Conservation (phyloP, 345 rosid species). For the Populus davidiana region DNA sequence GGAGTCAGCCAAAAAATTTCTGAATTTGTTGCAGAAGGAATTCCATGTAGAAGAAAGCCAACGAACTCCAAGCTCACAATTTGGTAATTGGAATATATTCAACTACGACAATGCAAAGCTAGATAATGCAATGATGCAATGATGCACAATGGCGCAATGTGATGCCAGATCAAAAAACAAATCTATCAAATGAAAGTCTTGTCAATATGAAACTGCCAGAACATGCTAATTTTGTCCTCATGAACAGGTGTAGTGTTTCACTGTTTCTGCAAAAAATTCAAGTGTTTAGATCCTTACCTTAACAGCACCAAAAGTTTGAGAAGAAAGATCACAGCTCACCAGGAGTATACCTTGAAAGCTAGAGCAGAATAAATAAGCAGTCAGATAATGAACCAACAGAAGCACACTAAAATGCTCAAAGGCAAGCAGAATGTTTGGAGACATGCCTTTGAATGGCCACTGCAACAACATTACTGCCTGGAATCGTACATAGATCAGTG, state of each 20-base stretch:
- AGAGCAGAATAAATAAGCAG: constrained; percentile 13
- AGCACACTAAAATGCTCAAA: background rate
- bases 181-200: too few relatives aligned
- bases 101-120: background rate
- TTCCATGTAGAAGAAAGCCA: background rate
- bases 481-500: constrained; percentile 60
- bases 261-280: background rate
- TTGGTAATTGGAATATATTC: background rate
- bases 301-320: constrained; percentile 47
- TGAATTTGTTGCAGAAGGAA: background rate
- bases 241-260: background rate
- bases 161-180: too few relatives aligned
- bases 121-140: background rate
- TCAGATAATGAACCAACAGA: constrained; percentile 15
- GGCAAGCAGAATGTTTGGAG: background rate
- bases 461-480: constrained; percentile 49
- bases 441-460: constrained; percentile 75
- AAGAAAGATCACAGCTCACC: constrained; percentile 53
- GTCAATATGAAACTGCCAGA: too few relatives aligned
- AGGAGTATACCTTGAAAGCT: constrained; percentile 79
- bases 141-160: too few relatives aligned
- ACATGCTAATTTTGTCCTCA: background rate
- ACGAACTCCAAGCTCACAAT: background rate
- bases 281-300: constrained; percentile 46
- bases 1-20: background rate